phyloP scores from a whole-genome alignment of 2,329 filamentous ascomycete genomes.

The Didymella pinodella region DNA sequence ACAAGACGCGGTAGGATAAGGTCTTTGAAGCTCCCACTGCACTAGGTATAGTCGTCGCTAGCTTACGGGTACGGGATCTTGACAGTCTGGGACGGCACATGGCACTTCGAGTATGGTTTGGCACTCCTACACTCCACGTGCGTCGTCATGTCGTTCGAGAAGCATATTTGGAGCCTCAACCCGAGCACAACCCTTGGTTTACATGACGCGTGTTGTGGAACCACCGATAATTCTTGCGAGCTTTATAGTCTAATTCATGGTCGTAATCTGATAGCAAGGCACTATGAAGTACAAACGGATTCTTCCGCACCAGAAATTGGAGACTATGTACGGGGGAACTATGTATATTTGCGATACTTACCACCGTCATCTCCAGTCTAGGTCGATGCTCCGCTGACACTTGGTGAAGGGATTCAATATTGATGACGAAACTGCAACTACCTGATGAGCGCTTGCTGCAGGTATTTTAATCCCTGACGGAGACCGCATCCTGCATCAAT shows the following conservation, averaged over 20 bases:
- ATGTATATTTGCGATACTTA: neutral
- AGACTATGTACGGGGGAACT: neutral
- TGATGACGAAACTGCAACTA: conserved; percentile 2
- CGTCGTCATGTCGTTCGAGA: neutral
- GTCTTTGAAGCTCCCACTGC: neutral
- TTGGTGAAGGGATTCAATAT: neutral
- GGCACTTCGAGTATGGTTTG: neutral
- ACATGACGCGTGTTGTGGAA: neutral
- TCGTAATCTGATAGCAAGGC: neutral
- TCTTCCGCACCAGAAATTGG: too few species aligned
- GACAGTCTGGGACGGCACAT: conserved; percentile 2
- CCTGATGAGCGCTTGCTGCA: neutral
- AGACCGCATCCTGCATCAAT: conserved; percentile 16
- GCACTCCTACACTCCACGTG: neutral
- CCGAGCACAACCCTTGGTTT: neutral
- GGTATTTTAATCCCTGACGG: conserved; percentile 2
- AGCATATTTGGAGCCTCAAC: neutral
- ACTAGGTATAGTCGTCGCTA: neutral
- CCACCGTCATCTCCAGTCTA: neutral
- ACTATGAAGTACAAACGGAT: neutral
- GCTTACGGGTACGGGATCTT: neutral
- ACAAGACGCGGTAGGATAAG: neutral
- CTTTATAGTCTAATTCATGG: neutral
- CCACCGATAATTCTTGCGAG: neutral
- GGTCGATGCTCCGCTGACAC: neutral